phyloP scores from a whole-genome alignment of 345 rosid genomes.

The Psidium friedrichsthalianum region DNA sequence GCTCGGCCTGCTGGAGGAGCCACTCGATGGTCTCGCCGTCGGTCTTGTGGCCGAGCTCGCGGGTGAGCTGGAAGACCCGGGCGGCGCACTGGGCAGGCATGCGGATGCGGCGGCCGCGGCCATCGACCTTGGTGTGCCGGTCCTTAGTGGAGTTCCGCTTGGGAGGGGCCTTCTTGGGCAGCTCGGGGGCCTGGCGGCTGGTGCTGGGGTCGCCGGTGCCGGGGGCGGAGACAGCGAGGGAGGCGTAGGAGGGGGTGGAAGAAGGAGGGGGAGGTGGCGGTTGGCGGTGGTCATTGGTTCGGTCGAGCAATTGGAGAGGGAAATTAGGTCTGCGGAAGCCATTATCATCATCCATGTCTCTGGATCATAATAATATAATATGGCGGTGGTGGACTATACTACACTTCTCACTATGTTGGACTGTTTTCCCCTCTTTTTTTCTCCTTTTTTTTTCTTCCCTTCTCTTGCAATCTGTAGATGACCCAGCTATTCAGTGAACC shows the following conservation, averaged over 20 bases:
- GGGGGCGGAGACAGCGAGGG: conserved; percentile 6
- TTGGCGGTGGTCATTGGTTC: conserved; percentile 13
- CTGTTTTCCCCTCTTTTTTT: conserved; percentile 5
- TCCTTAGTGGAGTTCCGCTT: conserved; percentile 70
- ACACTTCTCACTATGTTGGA: neutral
- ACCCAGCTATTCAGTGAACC: conserved; percentile 6
- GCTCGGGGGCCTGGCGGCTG: neutral
- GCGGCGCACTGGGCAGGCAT: conserved; percentile 94
- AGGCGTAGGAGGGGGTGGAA: conserved; percentile 12
- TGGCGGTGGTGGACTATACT: neutral
- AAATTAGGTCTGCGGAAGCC: conserved; percentile 60
- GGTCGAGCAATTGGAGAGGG: conserved; percentile 71
- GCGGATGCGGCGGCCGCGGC: conserved; percentile 93
- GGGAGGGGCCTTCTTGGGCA: conserved; percentile 51
- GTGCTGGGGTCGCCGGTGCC: neutral
- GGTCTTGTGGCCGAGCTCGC: conserved; percentile 84
- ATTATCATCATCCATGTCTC: conserved; percentile 62
- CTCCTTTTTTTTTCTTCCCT: neutral
- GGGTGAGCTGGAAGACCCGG: conserved; percentile 83
- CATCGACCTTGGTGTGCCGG: conserved; percentile 94
- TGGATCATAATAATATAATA: neutral
- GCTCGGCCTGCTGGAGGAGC: conserved; percentile 91
- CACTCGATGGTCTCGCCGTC: conserved; percentile 90
- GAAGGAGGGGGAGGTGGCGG: neutral
- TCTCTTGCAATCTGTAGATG: neutral